A percentile compares a stretch with the other conserved stretches of the same genome.
These are phyloP conservation scores for Ambrosiella beaveri DNA, from an alignment of 2,329 filamentous ascomycete species.

Conservation along the genomic window DNA sequence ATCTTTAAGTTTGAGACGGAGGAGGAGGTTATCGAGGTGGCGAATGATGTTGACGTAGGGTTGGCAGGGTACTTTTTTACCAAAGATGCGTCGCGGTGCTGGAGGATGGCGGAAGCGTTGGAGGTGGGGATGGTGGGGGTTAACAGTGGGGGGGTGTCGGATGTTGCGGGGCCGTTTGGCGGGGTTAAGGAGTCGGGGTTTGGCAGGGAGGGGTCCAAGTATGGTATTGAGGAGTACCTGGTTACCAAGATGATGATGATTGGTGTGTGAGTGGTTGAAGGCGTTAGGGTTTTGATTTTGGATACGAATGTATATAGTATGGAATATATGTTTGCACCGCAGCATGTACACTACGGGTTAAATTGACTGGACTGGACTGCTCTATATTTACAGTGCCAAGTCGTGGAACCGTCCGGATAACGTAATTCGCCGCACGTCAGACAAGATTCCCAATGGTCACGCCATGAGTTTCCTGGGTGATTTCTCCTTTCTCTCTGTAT, in stretches of 20 bases:
- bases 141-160: constrained; percentile 25
- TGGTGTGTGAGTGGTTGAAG: constrained; percentile 1
- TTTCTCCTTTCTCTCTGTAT: no score
- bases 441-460: no score
- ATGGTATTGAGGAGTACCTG: constrained; percentile 65
- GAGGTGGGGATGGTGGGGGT: constrained; percentile 27
- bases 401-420: no score
- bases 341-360: no score
- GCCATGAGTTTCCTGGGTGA: no score
- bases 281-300: background rate
- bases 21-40: constrained; percentile 48
- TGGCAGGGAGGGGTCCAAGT: constrained; percentile 60
- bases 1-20: constrained; percentile 53
- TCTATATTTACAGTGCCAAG: no score
- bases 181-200: constrained; percentile 73
- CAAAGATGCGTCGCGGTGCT: constrained; percentile 24
- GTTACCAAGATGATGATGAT: constrained; percentile 45
- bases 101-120: constrained; percentile 29
- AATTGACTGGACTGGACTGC: no score
- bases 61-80: constrained; percentile 58
- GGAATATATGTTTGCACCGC: no score
- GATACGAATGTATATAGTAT: background rate
- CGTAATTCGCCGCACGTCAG: no score
- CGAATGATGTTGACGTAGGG: constrained; percentile 50
- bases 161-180: constrained; percentile 48